Base-by-base conservation (phyloP, 306 rosid genomes). In the Arachis hypogaea region DNA sequence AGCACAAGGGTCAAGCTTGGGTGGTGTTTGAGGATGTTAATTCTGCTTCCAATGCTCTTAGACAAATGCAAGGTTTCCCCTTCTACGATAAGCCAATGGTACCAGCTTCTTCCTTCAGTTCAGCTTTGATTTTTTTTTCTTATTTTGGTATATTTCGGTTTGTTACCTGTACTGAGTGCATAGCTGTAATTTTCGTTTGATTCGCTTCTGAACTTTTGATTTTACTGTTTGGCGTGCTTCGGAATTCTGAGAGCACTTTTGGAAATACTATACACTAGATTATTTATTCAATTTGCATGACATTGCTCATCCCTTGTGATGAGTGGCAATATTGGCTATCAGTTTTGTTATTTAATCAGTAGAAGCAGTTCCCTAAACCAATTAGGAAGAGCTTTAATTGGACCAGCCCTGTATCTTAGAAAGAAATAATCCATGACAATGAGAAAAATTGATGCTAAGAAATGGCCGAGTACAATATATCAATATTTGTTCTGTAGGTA, bases 1-100 rank as follows among this genome's bases (percentile, higher is more conserved):
- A 95, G 82, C 99, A 92, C 80, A 95, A 90, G 68, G 99, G 99
- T 22, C 99, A 95, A 79, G 98, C 98, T 50, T 95, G 97, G 98
- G 97, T 95, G 7, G 92, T 95, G 45, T 95, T 95, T 78, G 92
- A 95, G 60, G 98, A 90, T n/a, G 88, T 78, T 2, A 62, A 88
- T 61, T 95, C 98, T 28, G 98, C 99, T 80, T 59, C 97, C 73
- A 95, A 90, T 82, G 97, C 99, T 38, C 88, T 92, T 58, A 85
- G 96, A 79, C 93, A 95, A 81, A 92, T 95, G 99, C 99, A 95
- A 71, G 97, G 96, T 72, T 95, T 95, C 73, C 99, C 99, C 51
- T 95, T 95, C 76, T 95, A 95, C 40, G 98, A 95, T 78, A 95
- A 90, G 75, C 99, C 97, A 68, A 95, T 93, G 97, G 98, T 93